Base-by-base conservation (phyloP, 192 early-diverging fungal species). In the Funneliformis geosporum region DNA sequence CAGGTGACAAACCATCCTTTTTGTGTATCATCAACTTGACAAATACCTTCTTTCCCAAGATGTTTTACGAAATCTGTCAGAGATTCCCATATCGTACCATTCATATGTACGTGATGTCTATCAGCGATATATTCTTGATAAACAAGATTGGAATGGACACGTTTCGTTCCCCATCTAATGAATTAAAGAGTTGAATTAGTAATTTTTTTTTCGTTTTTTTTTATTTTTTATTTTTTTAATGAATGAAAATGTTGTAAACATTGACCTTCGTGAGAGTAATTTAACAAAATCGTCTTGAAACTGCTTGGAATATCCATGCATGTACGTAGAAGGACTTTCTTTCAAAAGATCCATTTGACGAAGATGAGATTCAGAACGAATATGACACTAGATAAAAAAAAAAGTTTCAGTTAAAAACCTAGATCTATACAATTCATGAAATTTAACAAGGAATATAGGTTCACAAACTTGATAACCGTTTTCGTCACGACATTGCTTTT, bases 61-160 rank as follows among this genome's bases (percentile, higher is more conserved):
- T 94, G 86, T 85, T 92, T 95, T 60, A 92, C 89, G 83, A 97
- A 99, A 60, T 95, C 96, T 8, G 92, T 87, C 40, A 99, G 84
- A n/a, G 96, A 89, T 5, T 91, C 86, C 98, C 98, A 99, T 70
- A 89, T 82, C 0, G 98, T 99, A 2, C 96, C 87, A 79, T 98
- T 99, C 96, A 99, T 97, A 80, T 99, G 98, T 60, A 96, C 78
- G 84, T 99, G 98, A 68, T 94, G 87, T 40, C 93, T 85, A 83
- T 99, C 95, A 7, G 92, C 84, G 78, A 99, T 95, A 44, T 96
- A 96, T 83, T 99, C 98, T 82, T 99, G 95, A 86, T 99, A 99
- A 2, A 98, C 95, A 23, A 93, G 90, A 82, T 99, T 98, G n/a
- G 96, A 96, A 39, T 91, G 83, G 11, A 97, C 94, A 68, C 93